Conservation (phyloP, 2,329 filamentous ascomycete species). For the Hypoxylon sp. region DNA sequence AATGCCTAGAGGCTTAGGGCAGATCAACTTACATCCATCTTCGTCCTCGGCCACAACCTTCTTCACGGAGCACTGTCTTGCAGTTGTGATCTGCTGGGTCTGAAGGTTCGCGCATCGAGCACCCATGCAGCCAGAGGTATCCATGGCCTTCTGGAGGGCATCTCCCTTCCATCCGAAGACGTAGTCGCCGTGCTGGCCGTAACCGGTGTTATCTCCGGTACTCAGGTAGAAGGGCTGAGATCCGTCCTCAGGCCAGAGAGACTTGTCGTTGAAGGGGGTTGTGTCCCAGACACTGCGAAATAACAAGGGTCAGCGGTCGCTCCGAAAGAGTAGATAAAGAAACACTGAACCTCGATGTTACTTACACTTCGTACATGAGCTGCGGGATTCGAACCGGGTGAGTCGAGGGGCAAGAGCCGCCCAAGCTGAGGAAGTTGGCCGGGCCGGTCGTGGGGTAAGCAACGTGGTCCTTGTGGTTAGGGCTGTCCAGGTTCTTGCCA, state of each 20-base stretch:
- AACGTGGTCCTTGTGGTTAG: conserved; percentile 67
- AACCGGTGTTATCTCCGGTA: conserved; percentile 59
- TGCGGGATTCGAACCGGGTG: conserved; percentile 62
- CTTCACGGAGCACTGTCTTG: conserved; percentile 53
- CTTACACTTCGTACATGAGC: conserved; percentile 62
- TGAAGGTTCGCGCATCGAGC: conserved; percentile 55
- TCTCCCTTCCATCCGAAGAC: conserved; percentile 52
- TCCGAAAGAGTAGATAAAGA: neutral
- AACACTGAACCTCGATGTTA: neutral
- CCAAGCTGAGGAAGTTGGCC: conserved; percentile 59
- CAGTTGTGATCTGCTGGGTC: conserved; percentile 55
- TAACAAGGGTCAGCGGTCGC: neutral
- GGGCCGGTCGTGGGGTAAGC: conserved; percentile 63
- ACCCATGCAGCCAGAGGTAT: conserved; percentile 61
- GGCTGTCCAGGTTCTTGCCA: conserved; percentile 63
- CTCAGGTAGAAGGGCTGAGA: conserved; percentile 57
- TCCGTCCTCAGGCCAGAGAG: conserved; percentile 58
- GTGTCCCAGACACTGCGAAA: conserved; percentile 45
- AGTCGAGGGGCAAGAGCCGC: conserved; percentile 55
- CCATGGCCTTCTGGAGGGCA: conserved; percentile 56
- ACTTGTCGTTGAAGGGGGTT: conserved; percentile 57
- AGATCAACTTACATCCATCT: conserved; percentile 55
- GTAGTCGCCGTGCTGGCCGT: conserved; percentile 62
- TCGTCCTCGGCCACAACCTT: conserved; percentile 55
- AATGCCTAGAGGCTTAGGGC: neutral